Conservation (phyloP, 768 basidiomycete genomes). For the Termitomyces sp. region DNA sequence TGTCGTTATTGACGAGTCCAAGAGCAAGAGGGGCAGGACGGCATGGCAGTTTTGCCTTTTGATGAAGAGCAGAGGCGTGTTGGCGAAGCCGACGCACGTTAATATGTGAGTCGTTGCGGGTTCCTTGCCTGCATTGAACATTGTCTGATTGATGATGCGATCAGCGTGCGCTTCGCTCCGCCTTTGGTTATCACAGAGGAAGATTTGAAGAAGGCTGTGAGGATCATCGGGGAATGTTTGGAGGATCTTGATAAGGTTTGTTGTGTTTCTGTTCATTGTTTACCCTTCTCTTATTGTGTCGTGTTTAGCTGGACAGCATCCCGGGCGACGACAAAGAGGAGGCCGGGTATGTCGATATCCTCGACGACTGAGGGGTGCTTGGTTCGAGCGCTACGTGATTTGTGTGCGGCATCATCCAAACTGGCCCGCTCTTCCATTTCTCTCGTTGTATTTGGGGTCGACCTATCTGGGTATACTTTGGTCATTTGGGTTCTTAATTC, state of each 20-base stretch:
- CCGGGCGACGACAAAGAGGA: slow-evolving; percentile 60
- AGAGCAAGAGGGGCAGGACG: slow-evolving; percentile 69
- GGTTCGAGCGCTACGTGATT: slow-evolving; percentile 6
- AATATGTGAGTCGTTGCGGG: slow-evolving; percentile 64
- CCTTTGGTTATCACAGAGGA: slow-evolving; percentile 91
- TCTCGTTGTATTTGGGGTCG: not conserved
- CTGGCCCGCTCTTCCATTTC: not conserved
- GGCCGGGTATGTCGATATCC: slow-evolving; percentile 40
- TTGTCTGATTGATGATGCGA: not conserved
- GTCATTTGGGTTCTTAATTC: not conserved
- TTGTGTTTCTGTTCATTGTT: slow-evolving; percentile 2
- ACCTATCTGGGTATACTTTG: not conserved
- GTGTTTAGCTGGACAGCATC: slow-evolving; percentile 36
- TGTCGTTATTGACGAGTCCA: slow-evolving; percentile 83
- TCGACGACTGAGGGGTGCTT: slow-evolving; percentile 1
- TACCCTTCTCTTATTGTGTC: not conserved
- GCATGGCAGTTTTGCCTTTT: slow-evolving; percentile 97
- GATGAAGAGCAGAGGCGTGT: slow-evolving; percentile 83
- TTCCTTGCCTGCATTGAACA: not conserved
- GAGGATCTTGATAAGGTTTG: slow-evolving; percentile 75
- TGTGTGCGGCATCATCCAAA: slow-evolving; percentile 3
- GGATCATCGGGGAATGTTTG: slow-evolving; percentile 71
- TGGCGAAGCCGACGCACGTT: slow-evolving; percentile 95
- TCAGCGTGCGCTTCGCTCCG: slow-evolving; percentile 92
- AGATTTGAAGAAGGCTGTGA: slow-evolving; percentile 70